Base-by-base conservation (phyloP, 495 filamentous ascomycete genomes). In the Podospora australis region DNA sequence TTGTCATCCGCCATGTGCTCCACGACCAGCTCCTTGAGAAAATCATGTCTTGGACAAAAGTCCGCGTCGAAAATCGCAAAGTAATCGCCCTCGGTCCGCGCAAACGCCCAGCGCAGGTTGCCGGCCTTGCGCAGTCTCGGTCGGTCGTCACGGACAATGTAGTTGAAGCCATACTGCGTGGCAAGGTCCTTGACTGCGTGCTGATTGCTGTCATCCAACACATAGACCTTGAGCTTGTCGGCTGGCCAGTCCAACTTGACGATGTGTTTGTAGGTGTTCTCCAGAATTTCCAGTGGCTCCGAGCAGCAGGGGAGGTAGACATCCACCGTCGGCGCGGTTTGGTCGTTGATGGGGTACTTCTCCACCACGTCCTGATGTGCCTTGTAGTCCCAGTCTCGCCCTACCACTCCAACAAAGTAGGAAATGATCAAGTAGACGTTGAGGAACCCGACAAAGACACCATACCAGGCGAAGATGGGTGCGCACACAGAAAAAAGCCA, bases 11-110 rank as follows among this genome's bases (percentile, higher is more conserved):
- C 61, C 41, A 64, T 30, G 44, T 64, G 61, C 52, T 62, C 56
- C 2, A 64, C 61, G 1, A 64, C 51, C 2, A 62, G 36, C 49
- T 64, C 61, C 2, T 46, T 20, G 7, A 64, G 36, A 21, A 64
- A 64, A 19, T 64, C 61, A 2, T 50, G 56, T 2, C 61, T 56
- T 1, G 61, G 61, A 28, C 61, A 64, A 26, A 64, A 64, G 32
- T 64, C 61, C 16, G 61, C 61, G 26, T 64, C 61, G n/a, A 64
- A 64, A n/a, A 64, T 64, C 35, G 59, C 48, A 24, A 64, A 64
- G 52, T 38, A 64, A 23, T 64, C 59, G 9, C 61, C 59, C 13
- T 48, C 8, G 2, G 61, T 64, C 7, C 61, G 47, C 0, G 56
- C 13, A 28, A 64, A 64, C 2, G 61, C 59, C 61, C 61, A 64